Base-by-base conservation (phyloP, 1,139 yeast species). In the Protomyces arabidopsidicola region DNA sequence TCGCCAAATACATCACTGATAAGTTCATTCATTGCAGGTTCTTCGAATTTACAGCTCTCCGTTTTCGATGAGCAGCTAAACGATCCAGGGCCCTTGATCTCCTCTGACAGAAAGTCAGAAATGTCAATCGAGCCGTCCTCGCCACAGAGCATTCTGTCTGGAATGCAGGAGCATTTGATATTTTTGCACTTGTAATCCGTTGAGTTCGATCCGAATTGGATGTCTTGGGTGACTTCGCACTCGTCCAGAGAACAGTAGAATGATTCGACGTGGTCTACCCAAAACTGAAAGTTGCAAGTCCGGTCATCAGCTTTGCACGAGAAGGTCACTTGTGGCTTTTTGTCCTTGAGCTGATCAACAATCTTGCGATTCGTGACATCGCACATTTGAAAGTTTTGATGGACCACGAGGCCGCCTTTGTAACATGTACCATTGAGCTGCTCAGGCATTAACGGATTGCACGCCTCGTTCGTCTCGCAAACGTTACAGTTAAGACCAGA, bases 11-110 rank as follows among this genome's bases (percentile, higher is more conserved):
- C 96, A 16, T 90, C 84, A 66, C 84, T 81, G 66, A 93, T 93
- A 71, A 93, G 81, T 68, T 88, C 95, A 75, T 93, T 89, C 98
- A 93, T 93, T 66, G 95, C 86, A 48, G 98, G 98, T 73, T 93
- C 98, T 2, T 93, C 86, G 72, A 93, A 93, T 62, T 81, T 79
- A 77, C 98, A 93, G 53, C 78, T 75, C 53, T 79, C 81, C 14
- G 81, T 75, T 4, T 75, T 74, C 31, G 88, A 75, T 72, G 90
- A 89, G 76, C 98, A 93, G 4, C 84, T 77, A 71, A 93, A 91
- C 69, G 88, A 93, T 42, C 97, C 98, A 0, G 98, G 98, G 1
- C 98, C 98, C 60, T 77, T 78, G 66, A 93, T 90, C 1, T 96
- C 88, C 73, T 90, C 95, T 1, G 93, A 85, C 68, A 93, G 79